These are phyloP conservation scores for Aspergillus arachidicola DNA, from an alignment of 2,329 filamentous ascomycete species.

Conservation along the genomic window DNA sequence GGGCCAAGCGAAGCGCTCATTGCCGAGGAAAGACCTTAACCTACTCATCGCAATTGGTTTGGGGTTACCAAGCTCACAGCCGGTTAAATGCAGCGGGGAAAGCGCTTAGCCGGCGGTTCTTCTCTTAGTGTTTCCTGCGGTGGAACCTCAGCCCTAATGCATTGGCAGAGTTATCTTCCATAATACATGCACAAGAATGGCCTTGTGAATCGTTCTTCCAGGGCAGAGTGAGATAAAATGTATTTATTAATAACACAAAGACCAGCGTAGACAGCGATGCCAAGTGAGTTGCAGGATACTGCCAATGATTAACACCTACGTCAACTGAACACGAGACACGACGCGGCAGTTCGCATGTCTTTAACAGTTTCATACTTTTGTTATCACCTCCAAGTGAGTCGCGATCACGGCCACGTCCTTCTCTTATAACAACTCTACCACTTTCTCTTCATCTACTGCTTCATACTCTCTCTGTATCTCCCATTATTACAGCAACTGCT, in stretches of 20 bases:
- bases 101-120: slow-evolving; percentile 9
- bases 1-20: background rate
- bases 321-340: background rate
- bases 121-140: background rate
- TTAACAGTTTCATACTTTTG: background rate
- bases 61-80: background rate
- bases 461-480: background rate
- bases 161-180: background rate
- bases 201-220: background rate
- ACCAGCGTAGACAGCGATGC: background rate
- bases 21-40: background rate
- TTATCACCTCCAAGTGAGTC: background rate
- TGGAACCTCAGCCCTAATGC: background rate
- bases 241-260: background rate
- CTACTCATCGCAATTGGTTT: background rate
- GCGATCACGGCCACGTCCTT: background rate
- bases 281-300: background rate
- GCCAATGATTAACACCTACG: background rate
- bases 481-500: background rate
- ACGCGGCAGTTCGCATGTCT: background rate
- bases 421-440: background rate
- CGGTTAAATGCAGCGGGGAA: slow-evolving; percentile 10
- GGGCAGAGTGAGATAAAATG: background rate
- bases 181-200: background rate
- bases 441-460: background rate